Conservation (phyloP, 371 early-diverging fungal genomes). For the Actinomortierella wolfii region DNA sequence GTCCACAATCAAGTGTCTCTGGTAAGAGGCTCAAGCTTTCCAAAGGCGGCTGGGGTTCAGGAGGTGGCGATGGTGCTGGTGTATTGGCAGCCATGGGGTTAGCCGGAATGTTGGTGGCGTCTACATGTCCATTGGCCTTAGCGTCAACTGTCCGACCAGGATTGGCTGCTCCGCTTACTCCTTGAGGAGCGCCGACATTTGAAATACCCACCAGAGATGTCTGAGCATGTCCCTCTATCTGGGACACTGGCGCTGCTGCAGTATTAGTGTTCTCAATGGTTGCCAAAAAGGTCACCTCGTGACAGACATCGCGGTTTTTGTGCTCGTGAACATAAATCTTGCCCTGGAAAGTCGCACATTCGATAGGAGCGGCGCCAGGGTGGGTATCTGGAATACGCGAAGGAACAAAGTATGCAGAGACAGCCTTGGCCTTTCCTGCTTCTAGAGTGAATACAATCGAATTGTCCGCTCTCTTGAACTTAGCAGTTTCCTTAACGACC, state of each 20-base stretch:
- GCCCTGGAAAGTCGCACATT: conserved; percentile 48
- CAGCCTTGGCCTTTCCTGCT: conserved; percentile 71
- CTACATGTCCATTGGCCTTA: neutral
- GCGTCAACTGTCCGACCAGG: neutral
- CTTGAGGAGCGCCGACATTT: neutral
- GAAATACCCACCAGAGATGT: no score
- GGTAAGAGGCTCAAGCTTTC: conserved; percentile 53
- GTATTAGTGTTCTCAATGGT: conserved; percentile 10
- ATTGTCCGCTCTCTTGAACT: conserved; percentile 67
- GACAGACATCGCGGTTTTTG: conserved; percentile 89
- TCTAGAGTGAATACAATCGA: conserved; percentile 81
- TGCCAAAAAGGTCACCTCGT: conserved; percentile 64
- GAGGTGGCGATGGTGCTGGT: neutral
- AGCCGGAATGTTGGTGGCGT: neutral
- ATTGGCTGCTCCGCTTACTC: neutral
- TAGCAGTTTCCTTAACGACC: conserved; percentile 45
- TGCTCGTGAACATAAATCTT: conserved; percentile 85
- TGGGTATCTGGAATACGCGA: conserved; percentile 10
- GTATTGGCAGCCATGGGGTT: neutral
- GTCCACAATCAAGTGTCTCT: conserved; percentile 61
- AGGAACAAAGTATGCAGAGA: conserved; percentile 66
- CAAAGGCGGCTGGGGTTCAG: conserved; percentile 11
- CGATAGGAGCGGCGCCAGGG: neutral
- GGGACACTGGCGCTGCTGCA: neutral
- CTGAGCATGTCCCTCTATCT: conserved; percentile 1